Conservation (phyloP, 1,284 basidiomycete genomes). For the Boletus coffeatus region DNA sequence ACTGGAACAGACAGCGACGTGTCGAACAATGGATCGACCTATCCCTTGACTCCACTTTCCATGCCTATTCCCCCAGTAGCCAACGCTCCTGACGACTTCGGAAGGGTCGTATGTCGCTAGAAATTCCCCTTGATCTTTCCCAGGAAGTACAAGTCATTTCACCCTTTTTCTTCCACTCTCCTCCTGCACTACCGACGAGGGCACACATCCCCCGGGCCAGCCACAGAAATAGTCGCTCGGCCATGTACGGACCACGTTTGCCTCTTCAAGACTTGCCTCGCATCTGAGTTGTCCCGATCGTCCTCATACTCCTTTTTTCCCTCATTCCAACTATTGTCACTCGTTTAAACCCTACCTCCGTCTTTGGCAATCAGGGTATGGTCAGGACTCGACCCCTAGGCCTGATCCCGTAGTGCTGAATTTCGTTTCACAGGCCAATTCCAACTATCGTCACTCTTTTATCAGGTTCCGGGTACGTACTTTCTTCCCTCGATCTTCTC, state of each 20-base stretch:
- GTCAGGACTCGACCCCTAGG: background rate
- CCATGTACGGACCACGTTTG: background rate
- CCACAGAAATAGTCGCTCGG: background rate
- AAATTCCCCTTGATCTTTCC: background rate
- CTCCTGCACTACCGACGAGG: constrained; percentile 3
- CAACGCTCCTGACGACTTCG: background rate
- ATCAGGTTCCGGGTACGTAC: background rate
- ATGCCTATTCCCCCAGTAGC: background rate
- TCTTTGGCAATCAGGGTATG: constrained; percentile 3
- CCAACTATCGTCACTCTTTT: constrained; percentile 19
- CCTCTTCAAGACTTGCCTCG: constrained; percentile 10
- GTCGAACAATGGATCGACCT: constrained; percentile 5
- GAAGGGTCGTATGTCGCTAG: background rate
- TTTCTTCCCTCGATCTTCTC: background rate
- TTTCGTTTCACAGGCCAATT: background rate
- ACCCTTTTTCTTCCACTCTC: background rate
- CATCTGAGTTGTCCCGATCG: constrained; percentile 4
- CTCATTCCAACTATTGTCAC: constrained; percentile 18
- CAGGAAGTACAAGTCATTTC: background rate
- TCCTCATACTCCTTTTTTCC: background rate
- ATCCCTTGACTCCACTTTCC: constrained; percentile 13
- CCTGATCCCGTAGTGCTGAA: background rate
- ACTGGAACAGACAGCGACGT: background rate
- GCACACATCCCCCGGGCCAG: constrained; percentile 2
- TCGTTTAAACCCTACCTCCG: constrained; percentile 5